Base-by-base conservation (phyloP, 2,329 filamentous ascomycete genomes). In the Apiospora koreana region DNA sequence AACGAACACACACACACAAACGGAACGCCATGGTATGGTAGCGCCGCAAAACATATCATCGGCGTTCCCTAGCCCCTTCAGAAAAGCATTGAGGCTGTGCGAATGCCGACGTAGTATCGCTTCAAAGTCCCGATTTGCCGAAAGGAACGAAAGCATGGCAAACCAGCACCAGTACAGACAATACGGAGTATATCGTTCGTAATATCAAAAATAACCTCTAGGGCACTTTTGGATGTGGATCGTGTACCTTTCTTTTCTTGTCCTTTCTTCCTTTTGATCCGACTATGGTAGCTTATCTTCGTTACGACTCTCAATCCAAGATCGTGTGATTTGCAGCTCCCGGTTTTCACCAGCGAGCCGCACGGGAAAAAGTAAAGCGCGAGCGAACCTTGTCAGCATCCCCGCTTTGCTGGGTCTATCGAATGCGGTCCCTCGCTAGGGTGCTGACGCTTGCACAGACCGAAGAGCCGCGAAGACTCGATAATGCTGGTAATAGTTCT, bases 401-500 rank as follows among this genome's bases (percentile, higher is more conserved):
- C 38, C 54, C 54, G 54, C 54, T 38, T 38, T n/a, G 54, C 4
- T 38, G 54, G 31, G 43, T n/a, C 54, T 58, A 58, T 58, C 28
- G 50, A 58, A 35, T 58, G 50, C 28, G 50, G 25, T 14, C 50
- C 18, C 23, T 28, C 31, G 31, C 54, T 38, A 62, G 54, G 54
- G 18, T 18, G 31, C 38, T 38, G 54, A 38, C 54, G 54, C 31
- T 38, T 62, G 31, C 31, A 38, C 54, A 62, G 54, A 38, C 54
- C 31, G 31, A 62, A 35, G 54, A 62, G 31, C 31, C 21, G 54
- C 54, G 54, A 38, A 38, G 21, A 38, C 16, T 38, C 54, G n/a
- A 62, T 62, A 62, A 62, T 62, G 54, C 31, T 62, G 54, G 54
- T 62, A 62, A 62, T 62, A 62, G 54, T 62, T 38, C 54, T 18